Base-by-base conservation (phyloP, 768 basidiomycete genomes). In the Phlegmacium glaucopus region DNA sequence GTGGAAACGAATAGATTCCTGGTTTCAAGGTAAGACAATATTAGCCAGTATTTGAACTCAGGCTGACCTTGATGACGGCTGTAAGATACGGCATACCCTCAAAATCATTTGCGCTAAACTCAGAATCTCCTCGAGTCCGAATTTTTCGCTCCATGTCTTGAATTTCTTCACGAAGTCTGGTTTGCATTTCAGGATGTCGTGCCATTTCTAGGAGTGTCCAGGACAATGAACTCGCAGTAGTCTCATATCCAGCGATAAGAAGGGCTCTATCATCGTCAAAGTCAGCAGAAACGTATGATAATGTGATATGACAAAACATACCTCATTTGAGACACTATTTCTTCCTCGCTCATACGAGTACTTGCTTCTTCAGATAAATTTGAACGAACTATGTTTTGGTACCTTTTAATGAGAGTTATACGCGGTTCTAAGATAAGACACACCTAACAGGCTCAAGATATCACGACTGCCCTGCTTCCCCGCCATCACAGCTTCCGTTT, bases 171-270 rank as follows among this genome's bases (percentile, higher is more conserved):
- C 90, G 77, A 30, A 91, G 75, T 47, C 69, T 73, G 2, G 64
- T 67, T 64, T 92, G 88, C 6, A 81, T 62, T 6, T 78, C 68
- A 0, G 78, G 79, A n/a, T n/a, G n/a, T n/a, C n/a, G n/a, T n/a
- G n/a, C n/a, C n/a, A n/a, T n/a, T n/a, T n/a, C n/a, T n/a, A 51
- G 69, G 10, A 90, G 62, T 6, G 76, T 72, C 82, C 83, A 90
- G 44, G 70, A 71, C 39, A 84, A 51, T 1, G 76, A 72, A 48
- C 74, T 79, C 0, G 83, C 72, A 11, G 79, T 82, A 7, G 82
- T 82, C 57, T 84, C 83, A 55, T 85, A 76, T 1, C 78, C 80
- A 4, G 77, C 77, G 28, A 79, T 49, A 26, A 78, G 64, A 11
- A 79, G 67, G 2, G 72, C 74, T 37, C 85, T 87, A 1, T 62